Evolutionary conservation across 371 early-diverging fungal genomes (phyloP), one percentile per base, ranked within the genome.

Genomic region (Saksenaea oblongispora): DNA sequence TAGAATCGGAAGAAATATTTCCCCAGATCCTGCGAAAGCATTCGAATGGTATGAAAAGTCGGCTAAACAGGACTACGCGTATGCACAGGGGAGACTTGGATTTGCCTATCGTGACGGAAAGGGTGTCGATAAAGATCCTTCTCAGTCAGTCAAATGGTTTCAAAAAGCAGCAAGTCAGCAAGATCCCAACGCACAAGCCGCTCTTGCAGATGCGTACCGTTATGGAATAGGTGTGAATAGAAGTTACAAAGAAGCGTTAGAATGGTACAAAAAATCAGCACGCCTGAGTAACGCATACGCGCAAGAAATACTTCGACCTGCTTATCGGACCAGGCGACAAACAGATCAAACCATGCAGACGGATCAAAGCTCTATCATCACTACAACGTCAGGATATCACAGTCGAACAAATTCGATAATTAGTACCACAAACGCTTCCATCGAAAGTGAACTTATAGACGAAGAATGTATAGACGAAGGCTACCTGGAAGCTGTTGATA

Each of bases 251-350:
- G 85, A 87, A 67, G 82, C 85, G 3, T 47, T 76, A 4, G 42
- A 69, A 15, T 74, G 67, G 56, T 85, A 70, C 59, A 62, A 62
- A 28, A 65, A 69, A 1, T 62, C 84, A 8, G 71, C 76, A 34
- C 79, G 79, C 56, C 86, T 84, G 34, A 91, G 91, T 17, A 90
- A 92, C 60, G 83, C 89, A 8, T 86, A 90, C 64, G 95, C 93
- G 3, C 85, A 86, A 55, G 91, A 93, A 56, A 91, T 91, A 2
- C 82, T 96, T 37, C 96, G 95, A 5, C 94, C 90, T 66, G 95
- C 96, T 69, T 95, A 89, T 69, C n/a, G n/a, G n/a, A n/a, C n/a
- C n/a, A n/a, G n/a, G n/a, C n/a, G n/a, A n/a, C n/a, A n/a, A n/a
- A n/a, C n/a, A n/a, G n/a, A n/a, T n/a, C n/a, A n/a, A n/a, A n/a